Conservation (phyloP, 345 rosid genomes). For the Pugionium cornutum region DNA sequence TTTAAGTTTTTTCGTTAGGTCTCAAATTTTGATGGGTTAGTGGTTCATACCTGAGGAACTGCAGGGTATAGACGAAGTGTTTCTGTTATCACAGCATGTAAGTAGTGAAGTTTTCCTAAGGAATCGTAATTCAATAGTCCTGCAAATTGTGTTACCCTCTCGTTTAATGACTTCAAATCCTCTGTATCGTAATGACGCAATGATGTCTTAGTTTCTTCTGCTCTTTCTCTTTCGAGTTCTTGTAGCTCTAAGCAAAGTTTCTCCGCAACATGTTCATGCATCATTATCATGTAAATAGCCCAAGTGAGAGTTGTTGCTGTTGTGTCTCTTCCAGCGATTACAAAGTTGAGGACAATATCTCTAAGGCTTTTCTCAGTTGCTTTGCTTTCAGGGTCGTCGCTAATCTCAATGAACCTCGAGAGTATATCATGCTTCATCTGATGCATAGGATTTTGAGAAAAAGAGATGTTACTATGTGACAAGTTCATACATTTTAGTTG, state of each 20-base stretch:
- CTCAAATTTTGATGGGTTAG: neutral
- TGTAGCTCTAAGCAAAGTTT: constrained; percentile 69
- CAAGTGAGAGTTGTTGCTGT: constrained; percentile 95
- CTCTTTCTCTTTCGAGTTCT: constrained; percentile 61
- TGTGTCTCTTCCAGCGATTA: constrained; percentile 94
- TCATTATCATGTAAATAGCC: constrained; percentile 83
- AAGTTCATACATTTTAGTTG: constrained; percentile 10
- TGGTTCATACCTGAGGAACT: constrained; percentile 73
- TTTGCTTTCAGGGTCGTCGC: constrained; percentile 67
- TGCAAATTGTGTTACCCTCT: constrained; percentile 59
- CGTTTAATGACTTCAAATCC: constrained; percentile 53
- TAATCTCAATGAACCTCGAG: constrained; percentile 77
- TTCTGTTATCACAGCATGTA: constrained; percentile 88
- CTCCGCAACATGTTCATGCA: constrained; percentile 56
- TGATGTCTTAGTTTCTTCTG: constrained; percentile 50
- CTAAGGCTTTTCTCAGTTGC: constrained; percentile 73
- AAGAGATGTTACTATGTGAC: constrained; percentile 2
- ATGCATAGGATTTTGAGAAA: neutral
- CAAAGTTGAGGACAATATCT: constrained; percentile 87
- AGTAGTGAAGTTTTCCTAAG: constrained; percentile 63
- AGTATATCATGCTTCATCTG: constrained; percentile 82
- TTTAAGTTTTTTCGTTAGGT: neutral
- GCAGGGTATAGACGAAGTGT: constrained; percentile 91
- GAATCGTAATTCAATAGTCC: constrained; percentile 69
- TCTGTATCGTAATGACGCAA: constrained; percentile 44